A percentile compares a stretch with the other conserved stretches of the same genome.
phyloP scores from a whole-genome alignment of 73 alveolate genomes.

The Urostyla sp. region DNA sequence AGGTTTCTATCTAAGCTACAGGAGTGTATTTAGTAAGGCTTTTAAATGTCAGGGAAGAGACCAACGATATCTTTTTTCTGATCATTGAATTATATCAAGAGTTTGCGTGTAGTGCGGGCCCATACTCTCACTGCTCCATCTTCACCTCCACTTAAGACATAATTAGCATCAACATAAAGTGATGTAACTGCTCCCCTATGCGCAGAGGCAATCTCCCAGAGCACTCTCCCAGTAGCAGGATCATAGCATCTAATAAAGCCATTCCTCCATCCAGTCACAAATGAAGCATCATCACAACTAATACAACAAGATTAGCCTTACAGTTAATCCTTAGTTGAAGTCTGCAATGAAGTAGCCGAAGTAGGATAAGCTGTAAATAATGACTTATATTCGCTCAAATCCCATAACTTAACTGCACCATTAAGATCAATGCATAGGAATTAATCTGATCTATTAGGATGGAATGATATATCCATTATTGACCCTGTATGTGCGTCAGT shows the following conservation, averaged over 20 bases:
- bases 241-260: conserved; percentile 86
- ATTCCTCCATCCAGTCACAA: conserved; percentile 88
- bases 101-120: conserved; percentile 88
- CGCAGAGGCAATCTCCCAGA: conserved; percentile 86
- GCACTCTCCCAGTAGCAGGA: conserved; percentile 51
- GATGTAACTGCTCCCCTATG: conserved; percentile 94
- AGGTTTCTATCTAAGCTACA: conserved; percentile 88
- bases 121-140: conserved; percentile 96
- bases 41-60: conserved; percentile 87
- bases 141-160: conserved; percentile 93
- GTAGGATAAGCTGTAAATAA: conserved; percentile 54
- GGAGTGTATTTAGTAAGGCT: conserved; percentile 86
- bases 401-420: conserved; percentile 89
- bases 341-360: too few species aligned
- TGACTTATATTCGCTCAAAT: conserved; percentile 85
- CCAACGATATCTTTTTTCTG: conserved; percentile 86
- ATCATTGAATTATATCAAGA: conserved; percentile 82
- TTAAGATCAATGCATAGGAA: conserved; percentile 87
- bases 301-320: conserved; percentile 77
- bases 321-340: too few species aligned
- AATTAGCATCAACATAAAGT: conserved; percentile 88
- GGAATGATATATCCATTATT: conserved; percentile 81
- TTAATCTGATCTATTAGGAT: conserved; percentile 78
- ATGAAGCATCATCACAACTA: conserved; percentile 85
- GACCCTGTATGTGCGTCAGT: conserved; percentile 91